Evolutionary conservation across 2,329 filamentous ascomycete genomes (phyloP).

Genomic region (Podosphaera aphanis): DNA sequence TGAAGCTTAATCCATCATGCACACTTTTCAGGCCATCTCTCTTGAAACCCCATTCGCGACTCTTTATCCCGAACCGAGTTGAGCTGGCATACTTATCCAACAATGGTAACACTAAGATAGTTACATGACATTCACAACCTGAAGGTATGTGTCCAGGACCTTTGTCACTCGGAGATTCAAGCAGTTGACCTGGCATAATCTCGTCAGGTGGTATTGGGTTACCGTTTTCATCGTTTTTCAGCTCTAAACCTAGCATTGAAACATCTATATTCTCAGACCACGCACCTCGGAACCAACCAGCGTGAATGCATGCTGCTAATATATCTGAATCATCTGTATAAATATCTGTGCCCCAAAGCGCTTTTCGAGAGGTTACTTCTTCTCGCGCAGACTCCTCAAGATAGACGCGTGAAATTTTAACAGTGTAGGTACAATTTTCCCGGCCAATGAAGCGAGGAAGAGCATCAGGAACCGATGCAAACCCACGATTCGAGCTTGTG

Average conservation of each 20-base stretch:
- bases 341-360: slow-evolving; percentile 79
- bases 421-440: slow-evolving; percentile 68
- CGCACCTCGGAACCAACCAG: slow-evolving; percentile 74
- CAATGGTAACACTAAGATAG: slow-evolving; percentile 57
- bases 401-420: slow-evolving; percentile 65
- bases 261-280: slow-evolving; percentile 61
- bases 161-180: slow-evolving; percentile 25
- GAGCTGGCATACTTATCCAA: slow-evolving; percentile 55
- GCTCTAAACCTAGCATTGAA: slow-evolving; percentile 35
- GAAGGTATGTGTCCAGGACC: slow-evolving; percentile 40
- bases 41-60: slow-evolving; percentile 49
- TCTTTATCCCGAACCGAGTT: slow-evolving; percentile 59
- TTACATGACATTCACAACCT: slow-evolving; percentile 67
- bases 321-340: slow-evolving; percentile 94
- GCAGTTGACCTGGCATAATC: slow-evolving; percentile 21
- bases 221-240: slow-evolving; percentile 14
- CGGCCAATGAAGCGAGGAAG: slow-evolving; percentile 50
- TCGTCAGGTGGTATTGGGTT: slow-evolving; percentile 11
- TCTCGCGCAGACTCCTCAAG: slow-evolving; percentile 47
- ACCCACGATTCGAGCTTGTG: slow-evolving; percentile 5
- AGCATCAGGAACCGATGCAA: slow-evolving; percentile 11
- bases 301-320: slow-evolving; percentile 77
- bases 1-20: slow-evolving; percentile 48
- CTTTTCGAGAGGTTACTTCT: slow-evolving; percentile 59
- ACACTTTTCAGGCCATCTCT: slow-evolving; percentile 18